A percentile compares a stretch with the other conserved stretches of the same genome.
These are phyloP conservation scores for Aspergillus awamori DNA, from an alignment of 2,329 filamentous ascomycete genomes.

Conservation along the genomic window DNA sequence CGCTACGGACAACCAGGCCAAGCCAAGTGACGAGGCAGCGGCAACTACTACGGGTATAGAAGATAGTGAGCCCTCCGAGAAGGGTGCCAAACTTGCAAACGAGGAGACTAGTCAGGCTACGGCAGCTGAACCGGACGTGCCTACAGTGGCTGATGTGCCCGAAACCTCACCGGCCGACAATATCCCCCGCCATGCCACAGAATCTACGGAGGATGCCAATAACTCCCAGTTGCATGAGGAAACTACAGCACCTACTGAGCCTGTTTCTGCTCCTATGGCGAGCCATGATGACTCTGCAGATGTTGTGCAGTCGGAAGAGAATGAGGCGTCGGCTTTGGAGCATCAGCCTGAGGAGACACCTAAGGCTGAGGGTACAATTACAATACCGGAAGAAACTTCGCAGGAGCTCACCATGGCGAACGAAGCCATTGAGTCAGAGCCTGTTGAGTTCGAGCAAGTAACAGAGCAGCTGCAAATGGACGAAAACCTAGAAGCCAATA, in stretches of 20 bases:
- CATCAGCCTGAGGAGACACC: background rate
- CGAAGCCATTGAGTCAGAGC: background rate
- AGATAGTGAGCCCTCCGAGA: background rate
- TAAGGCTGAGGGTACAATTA: background rate
- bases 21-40: background rate
- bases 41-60: background rate
- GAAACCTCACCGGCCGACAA: background rate
- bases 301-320: background rate
- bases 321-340: background rate
- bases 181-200: background rate
- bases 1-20: background rate
- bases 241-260: background rate
- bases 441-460: background rate
- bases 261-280: background rate
- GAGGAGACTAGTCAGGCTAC: background rate
- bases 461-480: background rate
- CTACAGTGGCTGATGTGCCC: background rate
- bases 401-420: background rate
- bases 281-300: background rate
- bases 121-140: background rate
- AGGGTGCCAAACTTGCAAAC: background rate
- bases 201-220: conserved; percentile 4
- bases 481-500: background rate
- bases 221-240: background rate
- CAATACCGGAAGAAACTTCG: background rate